A percentile compares a stretch with the other conserved stretches of the same genome.
Evolutionary conservation across 441 rosid species (phyloP).

Genomic region (Dalechampia spathulata): DNA sequence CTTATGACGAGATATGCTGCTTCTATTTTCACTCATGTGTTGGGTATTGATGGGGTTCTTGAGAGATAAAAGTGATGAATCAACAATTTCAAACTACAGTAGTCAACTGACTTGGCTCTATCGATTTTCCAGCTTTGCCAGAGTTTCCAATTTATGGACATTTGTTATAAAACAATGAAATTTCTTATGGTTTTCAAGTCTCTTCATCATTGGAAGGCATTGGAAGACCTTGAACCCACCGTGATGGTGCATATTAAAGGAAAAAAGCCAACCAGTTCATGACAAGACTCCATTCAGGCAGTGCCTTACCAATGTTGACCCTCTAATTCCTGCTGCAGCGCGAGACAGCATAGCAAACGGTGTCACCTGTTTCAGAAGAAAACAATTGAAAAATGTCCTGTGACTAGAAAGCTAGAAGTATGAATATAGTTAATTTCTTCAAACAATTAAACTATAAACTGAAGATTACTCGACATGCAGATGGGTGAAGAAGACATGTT

Average conservation of each 20-base stretch:
- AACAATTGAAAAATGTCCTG: background rate
- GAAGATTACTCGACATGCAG: background rate
- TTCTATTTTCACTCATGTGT: too few species aligned
- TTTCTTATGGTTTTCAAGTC: background rate
- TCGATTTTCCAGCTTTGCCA: too few species aligned
- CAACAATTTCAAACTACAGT: background rate
- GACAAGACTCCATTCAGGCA: too few species aligned
- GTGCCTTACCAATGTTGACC: slow-evolving; percentile 74
- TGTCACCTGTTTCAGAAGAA: slow-evolving; percentile 52
- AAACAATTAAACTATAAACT: background rate
- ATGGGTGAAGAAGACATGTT: background rate
- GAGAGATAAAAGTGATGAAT: slow-evolving; percentile 1
- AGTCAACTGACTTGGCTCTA: too few species aligned
- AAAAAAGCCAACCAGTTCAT: too few species aligned
- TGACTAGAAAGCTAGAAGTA: slow-evolving; percentile 1
- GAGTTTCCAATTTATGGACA: too few species aligned
- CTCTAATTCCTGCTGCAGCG: slow-evolving; percentile 90
- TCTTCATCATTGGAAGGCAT: too few species aligned
- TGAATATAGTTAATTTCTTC: background rate
- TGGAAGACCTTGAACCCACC: too few species aligned
- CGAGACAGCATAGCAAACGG: slow-evolving; percentile 97
- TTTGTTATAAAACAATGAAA: background rate
- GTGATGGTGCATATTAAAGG: too few species aligned
- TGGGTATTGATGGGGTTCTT: too few species aligned
- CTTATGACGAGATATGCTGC: background rate